Evolutionary conservation across 148 eudicot species (phyloP), one percentile per base, ranked within the genome.

Genomic region (Rhododendron griersonianum): DNA sequence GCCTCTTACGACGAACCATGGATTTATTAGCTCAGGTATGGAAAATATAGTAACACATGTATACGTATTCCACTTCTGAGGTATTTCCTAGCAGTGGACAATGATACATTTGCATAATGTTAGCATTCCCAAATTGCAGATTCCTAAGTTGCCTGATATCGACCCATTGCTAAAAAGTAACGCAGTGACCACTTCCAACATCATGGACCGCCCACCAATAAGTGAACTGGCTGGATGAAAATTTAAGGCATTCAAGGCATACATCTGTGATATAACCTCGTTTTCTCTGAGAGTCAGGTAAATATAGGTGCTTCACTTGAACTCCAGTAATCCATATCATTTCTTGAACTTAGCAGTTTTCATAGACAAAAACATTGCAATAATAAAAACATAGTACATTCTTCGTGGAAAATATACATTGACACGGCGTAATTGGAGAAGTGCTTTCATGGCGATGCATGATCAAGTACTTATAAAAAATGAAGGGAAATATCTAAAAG

Each of bases 161-260:
- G 92, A 94, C 80, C 94, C 95, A 15, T 75, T 86, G 88, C 92
- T 97, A 78, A 91, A 94, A 90, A 93, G 93, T 89, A 94, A 94
- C 82, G 99, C 98, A 18, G 85, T 88, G 90, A 89, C 90, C 50
- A 98, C 98, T 87, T 91, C 94, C 39, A 91, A 91, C 81, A 92
- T 97, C 85, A 97, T 97, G 99, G 98, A 97, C 85, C 98, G 99
- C 81, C 94, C 98, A 53, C 99, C 99, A 33, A 93, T 97, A 81
- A 97, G 99, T 88, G 99, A 97, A 89, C 90, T 97, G 81, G 93
- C 95, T 33, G 98, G 99, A 84, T 96, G 90, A 92, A 69, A 55
- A 71, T 69, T 51, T 11, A 55, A 30, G 57, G 45, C 25, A 7
- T 47, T 39, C 57, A 37, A 61, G 53, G 15, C 74, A 51, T 33